Conservation (phyloP, 768 basidiomycete genomes). For the Heimioporus sp. region DNA sequence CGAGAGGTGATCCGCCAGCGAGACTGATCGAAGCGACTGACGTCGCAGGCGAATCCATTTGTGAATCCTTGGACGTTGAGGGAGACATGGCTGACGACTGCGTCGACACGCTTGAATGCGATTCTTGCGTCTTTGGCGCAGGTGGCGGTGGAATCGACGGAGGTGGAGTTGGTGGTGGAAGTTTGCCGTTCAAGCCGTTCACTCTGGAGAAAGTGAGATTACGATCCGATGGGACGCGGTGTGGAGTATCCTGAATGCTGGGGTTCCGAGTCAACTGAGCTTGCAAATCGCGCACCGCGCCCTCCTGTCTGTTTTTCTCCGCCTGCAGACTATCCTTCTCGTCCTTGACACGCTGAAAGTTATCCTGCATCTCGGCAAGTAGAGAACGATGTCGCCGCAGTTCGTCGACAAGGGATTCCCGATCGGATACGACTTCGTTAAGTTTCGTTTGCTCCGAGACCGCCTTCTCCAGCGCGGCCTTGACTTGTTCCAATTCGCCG, state of each 20-base stretch:
- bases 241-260: constrained; percentile 36
- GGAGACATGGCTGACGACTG: constrained; percentile 55
- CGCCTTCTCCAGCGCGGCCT: constrained; percentile 57
- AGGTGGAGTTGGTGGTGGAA: constrained; percentile 79
- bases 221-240: constrained; percentile 53
- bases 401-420: constrained; percentile 70
- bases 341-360: constrained; percentile 74
- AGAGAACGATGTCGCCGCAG: constrained; percentile 75
- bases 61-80: constrained; percentile 69
- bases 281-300: constrained; percentile 74
- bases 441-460: constrained; percentile 60
- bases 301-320: constrained; percentile 70
- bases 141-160: constrained; percentile 87
- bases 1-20: constrained; percentile 36
- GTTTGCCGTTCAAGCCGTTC: constrained; percentile 66
- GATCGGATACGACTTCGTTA: constrained; percentile 69
- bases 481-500: constrained; percentile 44
- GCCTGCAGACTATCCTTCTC: constrained; percentile 76
- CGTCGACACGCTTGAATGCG: constrained; percentile 57
- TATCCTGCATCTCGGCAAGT: constrained; percentile 75
- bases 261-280: constrained; percentile 63
- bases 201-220: constrained; percentile 54
- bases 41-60: constrained; percentile 63
- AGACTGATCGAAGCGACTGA: constrained; percentile 51
- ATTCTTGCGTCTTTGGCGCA: constrained; percentile 56